Percentiles rank a stretch among this genome's conserved stretches.
Evolutionary conservation across 306 rosid species (phyloP).

Genomic region (Mucuna pruriens): DNA sequence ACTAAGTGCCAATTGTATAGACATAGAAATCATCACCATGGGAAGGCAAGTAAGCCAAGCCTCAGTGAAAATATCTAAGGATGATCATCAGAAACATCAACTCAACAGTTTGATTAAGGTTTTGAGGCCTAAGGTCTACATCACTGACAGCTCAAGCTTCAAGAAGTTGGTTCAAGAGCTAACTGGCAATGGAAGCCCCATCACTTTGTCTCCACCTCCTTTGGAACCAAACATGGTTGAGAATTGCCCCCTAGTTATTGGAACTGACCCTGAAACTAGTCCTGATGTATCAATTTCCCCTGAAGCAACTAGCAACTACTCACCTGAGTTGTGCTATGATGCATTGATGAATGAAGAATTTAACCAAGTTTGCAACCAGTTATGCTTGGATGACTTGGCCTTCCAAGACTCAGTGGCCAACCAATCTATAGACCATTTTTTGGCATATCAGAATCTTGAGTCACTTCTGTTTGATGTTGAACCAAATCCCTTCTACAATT

Average conservation of each 20-base stretch:
- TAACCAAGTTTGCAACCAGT: slow-evolving; percentile 43
- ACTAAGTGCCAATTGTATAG: slow-evolving; percentile 56
- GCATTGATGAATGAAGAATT: slow-evolving; percentile 41
- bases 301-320: slow-evolving; percentile 31
- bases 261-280: slow-evolving; percentile 23
- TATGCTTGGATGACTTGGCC: slow-evolving; percentile 31
- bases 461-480: slow-evolving; percentile 50
- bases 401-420: slow-evolving; percentile 34
- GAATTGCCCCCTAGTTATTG: neutral
- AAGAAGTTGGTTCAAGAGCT: slow-evolving; percentile 59
- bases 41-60: slow-evolving; percentile 48
- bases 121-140: slow-evolving; percentile 55
- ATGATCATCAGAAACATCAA: slow-evolving; percentile 39
- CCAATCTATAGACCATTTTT: slow-evolving; percentile 13
- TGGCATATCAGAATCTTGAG: slow-evolving; percentile 45
- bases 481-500: slow-evolving; percentile 24
- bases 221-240: slow-evolving; percentile 33
- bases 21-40: slow-evolving; percentile 50
- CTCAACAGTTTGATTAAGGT: slow-evolving; percentile 52
- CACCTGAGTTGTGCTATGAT: slow-evolving; percentile 35
- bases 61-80: slow-evolving; percentile 48
- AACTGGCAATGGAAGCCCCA: slow-evolving; percentile 50
- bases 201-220: slow-evolving; percentile 27
- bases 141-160: slow-evolving; percentile 54
- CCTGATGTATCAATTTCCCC: slow-evolving; percentile 19